Base-by-base conservation (phyloP, 768 basidiomycete species). In the Hirschioporus abietinus region DNA sequence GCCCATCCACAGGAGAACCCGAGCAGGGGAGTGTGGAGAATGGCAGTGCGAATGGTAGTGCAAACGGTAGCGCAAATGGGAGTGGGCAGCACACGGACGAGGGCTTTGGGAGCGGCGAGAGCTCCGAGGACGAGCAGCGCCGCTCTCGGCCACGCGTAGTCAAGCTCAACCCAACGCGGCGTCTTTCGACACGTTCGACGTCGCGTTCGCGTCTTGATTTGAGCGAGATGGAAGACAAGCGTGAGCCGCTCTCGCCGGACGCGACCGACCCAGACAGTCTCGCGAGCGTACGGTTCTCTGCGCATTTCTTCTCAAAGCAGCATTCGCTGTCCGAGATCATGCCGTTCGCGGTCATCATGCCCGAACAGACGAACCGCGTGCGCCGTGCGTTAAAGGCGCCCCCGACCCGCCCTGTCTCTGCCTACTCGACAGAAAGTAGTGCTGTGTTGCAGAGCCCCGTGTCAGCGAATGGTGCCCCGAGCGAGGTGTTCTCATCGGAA, bases 291-390 rank as follows among this genome's bases (percentile, higher is more conserved):
- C 87, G 90, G 52, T 92, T 92, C 78, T 91, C 90, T 10, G 91
- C 91, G 8, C 82, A 85, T 65, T 78, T 84, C 63, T 81, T 93
- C 25, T 82, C 88, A 18, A 88, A 86, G 72, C 79, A 79, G 10
- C 85, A 88, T 71, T 18, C 60, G 60, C 77, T 93, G 63, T 79
- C 76, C 27, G 76, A 78, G 15, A 75, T 89, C 24, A 81, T 94
- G 69, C 92, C 92, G 6, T 94, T 94, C 72, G 91, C 91, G 8
- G 77, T 95, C 61, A 89, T 94, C 72, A 82, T 89, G 24, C 93
- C 92, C 1, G 89, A 94, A 77, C 73, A 78, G 36, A 78, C 76
- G 60, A 78, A 79, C 65, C 75, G 76, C 63, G 81, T 83, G 30
- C 76, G 79, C 26, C 42, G 42, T 52, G 42, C 66, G 26, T 36